Conservation (phyloP, 2,329 filamentous ascomycete genomes). For the Calonectria ilicicola region DNA sequence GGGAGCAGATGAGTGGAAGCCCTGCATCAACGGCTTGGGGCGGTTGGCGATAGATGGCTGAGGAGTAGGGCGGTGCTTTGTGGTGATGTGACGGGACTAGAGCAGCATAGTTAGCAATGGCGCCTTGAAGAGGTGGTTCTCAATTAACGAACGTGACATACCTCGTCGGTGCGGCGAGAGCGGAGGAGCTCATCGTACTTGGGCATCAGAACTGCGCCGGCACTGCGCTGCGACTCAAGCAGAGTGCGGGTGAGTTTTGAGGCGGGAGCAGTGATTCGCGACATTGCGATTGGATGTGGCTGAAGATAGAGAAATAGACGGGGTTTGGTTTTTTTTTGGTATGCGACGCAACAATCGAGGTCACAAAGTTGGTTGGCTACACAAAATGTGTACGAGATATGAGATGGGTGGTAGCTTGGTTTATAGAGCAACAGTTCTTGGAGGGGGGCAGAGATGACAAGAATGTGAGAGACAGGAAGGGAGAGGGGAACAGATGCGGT, state of each 20-base stretch:
- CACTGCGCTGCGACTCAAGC: conserved; percentile 56
- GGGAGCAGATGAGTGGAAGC: conserved; percentile 65
- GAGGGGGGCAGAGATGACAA: neutral
- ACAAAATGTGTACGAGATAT: neutral
- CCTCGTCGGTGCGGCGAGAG: conserved; percentile 47
- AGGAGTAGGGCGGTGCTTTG: conserved; percentile 61
- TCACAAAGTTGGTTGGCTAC: neutral
- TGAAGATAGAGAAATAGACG: neutral
- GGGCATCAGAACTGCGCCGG: conserved; percentile 56
- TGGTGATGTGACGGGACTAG: conserved; percentile 57
- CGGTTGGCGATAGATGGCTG: conserved; percentile 58
- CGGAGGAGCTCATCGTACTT: conserved; percentile 61
- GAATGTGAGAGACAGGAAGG: neutral
- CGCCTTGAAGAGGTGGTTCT: neutral
- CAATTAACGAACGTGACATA: neutral
- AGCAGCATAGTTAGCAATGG: conserved; percentile 29
- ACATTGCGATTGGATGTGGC: conserved; percentile 50
- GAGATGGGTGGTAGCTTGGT: neutral
- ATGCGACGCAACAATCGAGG: neutral
- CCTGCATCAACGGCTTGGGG: conserved; percentile 72
- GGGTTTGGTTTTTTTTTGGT: neutral
- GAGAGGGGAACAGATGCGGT: conserved; percentile 1
- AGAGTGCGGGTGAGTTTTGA: conserved; percentile 61
- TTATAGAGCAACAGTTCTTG: neutral
- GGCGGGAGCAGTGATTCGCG: conserved; percentile 62